Evolutionary conservation across 2,329 filamentous ascomycete species (phyloP), one percentile per base, ranked within the genome.

Genomic region (Venturia asperata): DNA sequence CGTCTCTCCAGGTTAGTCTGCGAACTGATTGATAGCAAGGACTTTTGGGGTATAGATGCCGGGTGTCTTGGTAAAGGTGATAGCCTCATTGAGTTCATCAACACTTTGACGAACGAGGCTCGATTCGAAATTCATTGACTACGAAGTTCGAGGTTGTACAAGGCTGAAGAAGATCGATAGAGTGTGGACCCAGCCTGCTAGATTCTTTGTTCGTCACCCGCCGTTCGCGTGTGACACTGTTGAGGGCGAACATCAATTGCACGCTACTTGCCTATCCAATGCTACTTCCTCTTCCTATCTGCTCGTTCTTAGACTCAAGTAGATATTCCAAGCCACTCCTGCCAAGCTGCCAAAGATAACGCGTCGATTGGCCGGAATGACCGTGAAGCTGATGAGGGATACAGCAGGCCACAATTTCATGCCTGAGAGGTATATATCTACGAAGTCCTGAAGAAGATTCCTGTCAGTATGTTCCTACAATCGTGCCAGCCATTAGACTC

Each of bases 271-370:
- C 13, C n/a, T 21, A 11, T 4, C 1, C 15, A 17, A 52, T 1
- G 47, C 47, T 10, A 5, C 10, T 27, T 52, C 47, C 15, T 52
- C 21, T 27, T 13, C 6, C 30, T 58, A 58, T 17, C 37, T 17
- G 37, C n/a, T 42, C 24, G 64, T 2, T 27, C 24, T 65, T 3
- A 67, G 61, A 56, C 88, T 91, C 76, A 92, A 78, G 74, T 90
- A 92, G 52, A 92, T 80, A 0, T 87, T 87, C 90, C 90, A 93
- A 17, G 79, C 82, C 30, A 93, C 80, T 5, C 90, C 89, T 21
- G 88, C 88, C 62, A 88, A 74, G 69, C 86, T 85, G n/a, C 86
- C 88, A 67, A 92, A 83, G 42, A 92, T 76, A 62, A 89, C 87
- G 45, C 90, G 81, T 63, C 82, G 82, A 71, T 91, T 83, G 3